Evolutionary conservation across 129 eudicot species (phyloP).

Genomic region (Lonicera japonica): DNA sequence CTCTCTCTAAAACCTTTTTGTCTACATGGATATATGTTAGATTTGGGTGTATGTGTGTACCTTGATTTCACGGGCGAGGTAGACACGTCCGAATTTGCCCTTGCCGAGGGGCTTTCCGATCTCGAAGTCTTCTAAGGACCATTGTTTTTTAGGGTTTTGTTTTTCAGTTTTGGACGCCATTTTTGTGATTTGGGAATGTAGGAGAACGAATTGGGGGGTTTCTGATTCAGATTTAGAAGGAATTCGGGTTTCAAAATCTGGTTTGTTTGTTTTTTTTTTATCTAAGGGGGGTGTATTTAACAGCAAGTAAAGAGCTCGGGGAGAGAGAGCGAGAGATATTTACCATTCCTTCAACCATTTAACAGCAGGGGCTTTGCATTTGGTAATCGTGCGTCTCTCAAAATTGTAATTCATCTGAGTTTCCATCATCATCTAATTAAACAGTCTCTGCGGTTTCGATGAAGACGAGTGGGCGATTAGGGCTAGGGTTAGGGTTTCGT

Average conservation of each 20-base stretch:
- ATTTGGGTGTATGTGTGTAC: slow-evolving; percentile 14
- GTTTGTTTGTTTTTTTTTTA: not conserved
- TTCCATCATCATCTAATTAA: no score
- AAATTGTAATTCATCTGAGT: no score
- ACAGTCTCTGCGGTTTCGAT: no score
- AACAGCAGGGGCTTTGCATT: no score
- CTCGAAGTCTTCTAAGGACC: slow-evolving; percentile 72
- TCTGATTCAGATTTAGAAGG: slow-evolving; percentile 11
- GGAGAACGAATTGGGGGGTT: not conserved
- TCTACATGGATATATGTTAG: no score
- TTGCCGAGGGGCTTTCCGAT: slow-evolving; percentile 87
- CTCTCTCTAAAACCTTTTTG: not conserved
- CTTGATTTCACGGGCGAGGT: slow-evolving; percentile 87
- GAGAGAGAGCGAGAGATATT: no score
- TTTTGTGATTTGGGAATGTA: slow-evolving; percentile 4
- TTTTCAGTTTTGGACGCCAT: slow-evolving; percentile 11
- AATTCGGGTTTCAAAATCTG: not conserved
- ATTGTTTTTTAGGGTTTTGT: slow-evolving; percentile 29
- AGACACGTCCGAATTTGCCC: slow-evolving; percentile 92
- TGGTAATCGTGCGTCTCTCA: no score
- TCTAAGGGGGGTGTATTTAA: no score
- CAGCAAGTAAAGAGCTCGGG: no score
- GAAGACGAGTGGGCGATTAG: no score
- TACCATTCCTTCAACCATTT: no score
- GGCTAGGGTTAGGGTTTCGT: no score